Evolutionary conservation across 257 asterid genomes (phyloP).

Genomic region (Penstemon eatonii): DNA sequence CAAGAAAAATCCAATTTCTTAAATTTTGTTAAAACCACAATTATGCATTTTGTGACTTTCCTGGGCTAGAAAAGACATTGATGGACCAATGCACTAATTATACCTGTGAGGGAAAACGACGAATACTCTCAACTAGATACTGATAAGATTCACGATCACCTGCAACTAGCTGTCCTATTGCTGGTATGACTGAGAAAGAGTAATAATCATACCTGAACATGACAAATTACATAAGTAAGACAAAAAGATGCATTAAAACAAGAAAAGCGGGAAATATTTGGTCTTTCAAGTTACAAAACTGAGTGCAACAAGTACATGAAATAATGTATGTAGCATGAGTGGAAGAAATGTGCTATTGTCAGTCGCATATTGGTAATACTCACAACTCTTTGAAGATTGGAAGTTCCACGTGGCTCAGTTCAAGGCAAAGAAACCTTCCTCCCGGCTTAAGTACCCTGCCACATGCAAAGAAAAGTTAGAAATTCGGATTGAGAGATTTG

Average conservation of each 20-base stretch:
- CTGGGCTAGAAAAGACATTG: too few relatives aligned
- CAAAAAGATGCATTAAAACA: neutral
- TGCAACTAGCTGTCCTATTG: slow-evolving; percentile 75
- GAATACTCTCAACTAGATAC: slow-evolving; percentile 83
- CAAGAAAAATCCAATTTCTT: neutral
- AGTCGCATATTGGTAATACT: slow-evolving; percentile 35
- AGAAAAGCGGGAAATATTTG: neutral
- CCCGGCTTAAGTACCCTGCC: slow-evolving; percentile 89
- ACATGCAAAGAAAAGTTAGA: slow-evolving; percentile 11
- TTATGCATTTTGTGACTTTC: neutral
- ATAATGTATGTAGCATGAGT: neutral
- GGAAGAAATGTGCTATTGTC: slow-evolving; percentile 10
- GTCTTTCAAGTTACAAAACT: neutral
- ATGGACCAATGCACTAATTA: neutral
- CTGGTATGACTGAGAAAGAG: slow-evolving; percentile 88
- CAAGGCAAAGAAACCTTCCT: slow-evolving; percentile 98
- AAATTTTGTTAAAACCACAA: neutral
- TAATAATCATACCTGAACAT: slow-evolving; percentile 77
- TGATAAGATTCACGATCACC: slow-evolving; percentile 90
- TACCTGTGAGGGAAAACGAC: slow-evolving; percentile 93
- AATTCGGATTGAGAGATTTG: too few relatives aligned
- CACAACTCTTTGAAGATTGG: slow-evolving; percentile 78
- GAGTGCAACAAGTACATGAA: slow-evolving; percentile 11
- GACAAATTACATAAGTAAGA: slow-evolving; percentile 2
- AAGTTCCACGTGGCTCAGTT: slow-evolving; percentile 80